phyloP scores from a whole-genome alignment of 768 basidiomycete species.

The Russula sp. region DNA sequence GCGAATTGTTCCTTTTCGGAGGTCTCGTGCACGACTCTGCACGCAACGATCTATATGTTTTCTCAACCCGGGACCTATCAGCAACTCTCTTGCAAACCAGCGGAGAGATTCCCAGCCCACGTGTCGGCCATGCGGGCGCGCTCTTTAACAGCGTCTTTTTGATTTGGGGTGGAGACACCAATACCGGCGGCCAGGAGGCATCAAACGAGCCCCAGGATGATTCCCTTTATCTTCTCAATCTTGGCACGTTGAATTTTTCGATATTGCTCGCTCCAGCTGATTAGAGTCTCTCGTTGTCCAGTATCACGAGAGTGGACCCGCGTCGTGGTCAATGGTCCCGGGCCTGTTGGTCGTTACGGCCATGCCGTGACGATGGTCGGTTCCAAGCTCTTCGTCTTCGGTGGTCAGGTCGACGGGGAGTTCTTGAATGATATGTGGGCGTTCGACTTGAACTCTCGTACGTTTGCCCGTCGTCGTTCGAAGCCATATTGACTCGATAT shows the following conservation, averaged over 20 bases:
- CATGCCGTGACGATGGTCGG: conserved; percentile 93
- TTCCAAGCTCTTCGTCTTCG: conserved; percentile 91
- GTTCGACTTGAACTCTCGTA: conserved; percentile 93
- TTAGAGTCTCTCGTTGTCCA: conserved; percentile 35
- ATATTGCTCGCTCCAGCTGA: conserved; percentile 2
- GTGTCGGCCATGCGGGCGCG: conserved; percentile 97
- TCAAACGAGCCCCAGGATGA: conserved; percentile 82
- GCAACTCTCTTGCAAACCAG: conserved; percentile 81
- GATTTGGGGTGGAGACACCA: conserved; percentile 98
- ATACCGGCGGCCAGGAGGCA: conserved; percentile 61
- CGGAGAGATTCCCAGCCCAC: conserved; percentile 82
- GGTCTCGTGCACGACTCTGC: conserved; percentile 90
- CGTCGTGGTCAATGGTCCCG: conserved; percentile 69
- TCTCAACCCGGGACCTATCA: conserved; percentile 74
- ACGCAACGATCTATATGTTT: conserved; percentile 90
- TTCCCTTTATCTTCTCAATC: conserved; percentile 88
- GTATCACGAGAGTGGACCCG: conserved; percentile 95
- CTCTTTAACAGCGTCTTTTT: conserved; percentile 94
- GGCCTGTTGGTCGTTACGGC: conserved; percentile 89
- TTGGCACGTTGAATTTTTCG: conserved; percentile 58
- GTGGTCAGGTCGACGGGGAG: conserved; percentile 92
- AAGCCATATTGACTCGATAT: conserved; percentile 17
- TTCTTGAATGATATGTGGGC: conserved; percentile 95
- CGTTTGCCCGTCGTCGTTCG: conserved; percentile 36
- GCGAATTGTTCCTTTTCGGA: conserved; percentile 95